A percentile compares a stretch with the other conserved stretches of the same genome.
Conservation (phyloP, 331 rosid species). For the Malus hybrid region DNA sequence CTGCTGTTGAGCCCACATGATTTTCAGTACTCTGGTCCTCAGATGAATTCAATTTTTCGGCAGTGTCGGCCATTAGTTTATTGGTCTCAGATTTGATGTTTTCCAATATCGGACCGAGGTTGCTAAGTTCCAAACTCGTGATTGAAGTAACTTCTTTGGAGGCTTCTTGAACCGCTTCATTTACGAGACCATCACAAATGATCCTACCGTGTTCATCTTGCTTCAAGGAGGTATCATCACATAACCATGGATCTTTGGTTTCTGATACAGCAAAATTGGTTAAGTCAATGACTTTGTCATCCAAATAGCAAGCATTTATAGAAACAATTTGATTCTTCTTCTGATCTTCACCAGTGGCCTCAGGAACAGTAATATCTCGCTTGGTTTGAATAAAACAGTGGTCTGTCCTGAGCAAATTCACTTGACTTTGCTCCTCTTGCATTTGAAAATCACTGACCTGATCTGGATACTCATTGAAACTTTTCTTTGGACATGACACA, state of each 20-base stretch:
- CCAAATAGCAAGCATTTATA: slow-evolving; percentile 7
- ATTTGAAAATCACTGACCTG: slow-evolving; percentile 10
- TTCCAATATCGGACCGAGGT: slow-evolving; percentile 8
- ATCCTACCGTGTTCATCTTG: slow-evolving; percentile 23
- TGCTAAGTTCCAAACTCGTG: slow-evolving; percentile 20
- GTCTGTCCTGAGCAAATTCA: slow-evolving; percentile 3
- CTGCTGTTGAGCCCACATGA: slow-evolving; percentile 27
- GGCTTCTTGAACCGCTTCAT: slow-evolving; percentile 23
- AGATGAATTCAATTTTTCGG: slow-evolving; percentile 17
- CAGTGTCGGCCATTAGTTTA: slow-evolving; percentile 7
- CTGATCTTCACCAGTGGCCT: slow-evolving; percentile 16
- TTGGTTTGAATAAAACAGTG: background rate
- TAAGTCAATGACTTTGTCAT: slow-evolving; percentile 7
- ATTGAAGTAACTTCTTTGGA: slow-evolving; percentile 16
- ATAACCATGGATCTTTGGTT: slow-evolving; percentile 19
- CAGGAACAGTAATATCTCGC: slow-evolving; percentile 7
- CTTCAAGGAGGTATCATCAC: slow-evolving; percentile 16
- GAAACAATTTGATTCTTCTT: slow-evolving; percentile 13
- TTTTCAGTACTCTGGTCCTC: slow-evolving; percentile 27
- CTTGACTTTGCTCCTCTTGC: slow-evolving; percentile 16
- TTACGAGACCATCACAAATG: slow-evolving; percentile 20
- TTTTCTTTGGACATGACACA: slow-evolving; percentile 12
- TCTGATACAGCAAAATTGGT: slow-evolving; percentile 14
- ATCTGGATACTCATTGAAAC: slow-evolving; percentile 15
- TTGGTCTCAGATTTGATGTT: slow-evolving; percentile 15